These are phyloP conservation scores for Quercus alba DNA, from an alignment of 306 rosid species.

Conservation along the genomic window DNA sequence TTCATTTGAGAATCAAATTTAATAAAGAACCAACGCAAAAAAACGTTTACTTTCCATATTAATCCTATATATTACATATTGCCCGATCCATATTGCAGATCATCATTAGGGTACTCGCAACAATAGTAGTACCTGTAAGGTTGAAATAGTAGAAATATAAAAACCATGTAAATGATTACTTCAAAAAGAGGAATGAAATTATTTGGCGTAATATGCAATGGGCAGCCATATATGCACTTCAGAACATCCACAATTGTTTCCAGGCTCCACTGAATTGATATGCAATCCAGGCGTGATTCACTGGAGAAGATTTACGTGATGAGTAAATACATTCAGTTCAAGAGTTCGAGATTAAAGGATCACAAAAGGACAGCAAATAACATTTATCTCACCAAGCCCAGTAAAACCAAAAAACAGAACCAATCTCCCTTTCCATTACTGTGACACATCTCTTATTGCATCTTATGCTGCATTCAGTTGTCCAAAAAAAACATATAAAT, in stretches of 20 bases:
- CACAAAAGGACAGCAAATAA: background rate
- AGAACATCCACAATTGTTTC: conserved; percentile 48
- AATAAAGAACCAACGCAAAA: background rate
- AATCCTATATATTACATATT: background rate
- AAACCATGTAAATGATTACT: conserved; percentile 32
- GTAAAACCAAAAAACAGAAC: background rate
- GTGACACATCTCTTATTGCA: background rate
- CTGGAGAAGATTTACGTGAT: conserved; percentile 31
- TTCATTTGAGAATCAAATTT: background rate
- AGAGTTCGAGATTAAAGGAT: conserved; percentile 2
- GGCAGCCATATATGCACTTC: conserved; percentile 47
- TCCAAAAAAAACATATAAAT: background rate
- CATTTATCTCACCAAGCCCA: background rate
- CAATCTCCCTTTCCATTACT: background rate
- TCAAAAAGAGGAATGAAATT: conserved; percentile 61
- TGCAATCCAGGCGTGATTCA: conserved; percentile 50
- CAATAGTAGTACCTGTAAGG: background rate
- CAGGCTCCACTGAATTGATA: conserved; percentile 52
- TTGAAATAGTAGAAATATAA: background rate
- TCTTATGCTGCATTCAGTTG: background rate
- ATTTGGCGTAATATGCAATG: conserved; percentile 37
- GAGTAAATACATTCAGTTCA: background rate
- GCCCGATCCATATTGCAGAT: conserved; percentile 4
- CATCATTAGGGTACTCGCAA: conserved; percentile 1
- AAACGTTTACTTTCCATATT: background rate